Conservation (phyloP, 352 stramenopile species). For the Phytophthora lateralis region DNA sequence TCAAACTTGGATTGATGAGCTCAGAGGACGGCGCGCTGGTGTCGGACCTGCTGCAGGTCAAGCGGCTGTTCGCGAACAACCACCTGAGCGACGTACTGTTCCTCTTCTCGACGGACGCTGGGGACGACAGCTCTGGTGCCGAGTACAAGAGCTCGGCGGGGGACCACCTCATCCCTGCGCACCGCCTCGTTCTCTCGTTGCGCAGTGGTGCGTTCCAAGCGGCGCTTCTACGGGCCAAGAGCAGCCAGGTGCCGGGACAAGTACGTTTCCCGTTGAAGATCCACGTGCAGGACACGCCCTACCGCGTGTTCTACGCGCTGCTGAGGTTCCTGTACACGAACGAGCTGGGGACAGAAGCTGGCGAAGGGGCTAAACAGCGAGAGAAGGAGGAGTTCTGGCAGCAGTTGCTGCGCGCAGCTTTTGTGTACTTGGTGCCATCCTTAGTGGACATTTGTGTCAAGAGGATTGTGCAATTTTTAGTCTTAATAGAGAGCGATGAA, state of each 20-base stretch:
- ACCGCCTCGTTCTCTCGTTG: conserved; percentile 75
- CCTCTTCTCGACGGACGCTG: conserved; percentile 59
- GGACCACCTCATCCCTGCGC: conserved; percentile 68
- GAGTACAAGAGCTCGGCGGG: conserved; percentile 11
- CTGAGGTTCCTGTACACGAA: conserved; percentile 84
- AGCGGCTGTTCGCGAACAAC: conserved; percentile 66
- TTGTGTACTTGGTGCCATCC: conserved; percentile 73
- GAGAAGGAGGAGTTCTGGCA: conserved; percentile 64
- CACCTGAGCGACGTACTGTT: conserved; percentile 85
- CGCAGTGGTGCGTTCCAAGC: conserved; percentile 75
- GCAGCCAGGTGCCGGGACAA: conserved; percentile 65
- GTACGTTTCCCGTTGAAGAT: conserved; percentile 85
- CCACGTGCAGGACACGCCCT: conserved; percentile 81
- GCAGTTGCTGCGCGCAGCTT: conserved; percentile 69
- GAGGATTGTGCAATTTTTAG: conserved; percentile 40
- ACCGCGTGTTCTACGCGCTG: conserved; percentile 69
- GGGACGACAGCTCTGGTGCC: not conserved
- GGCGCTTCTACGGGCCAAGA: conserved; percentile 69
- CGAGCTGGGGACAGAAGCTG: conserved; percentile 35
- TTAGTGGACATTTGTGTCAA: conserved; percentile 69
- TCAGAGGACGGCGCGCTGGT: conserved; percentile 35
- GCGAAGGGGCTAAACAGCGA: conserved; percentile 1
- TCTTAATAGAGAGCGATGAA: conserved; percentile 24
- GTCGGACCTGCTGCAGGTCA: conserved; percentile 61
- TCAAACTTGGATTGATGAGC: conserved; percentile 6